A percentile compares a stretch with the other conserved stretches of the same genome.
Conservation (phyloP, 192 early-diverging fungal species). For the Gonapodya prolifera region DNA sequence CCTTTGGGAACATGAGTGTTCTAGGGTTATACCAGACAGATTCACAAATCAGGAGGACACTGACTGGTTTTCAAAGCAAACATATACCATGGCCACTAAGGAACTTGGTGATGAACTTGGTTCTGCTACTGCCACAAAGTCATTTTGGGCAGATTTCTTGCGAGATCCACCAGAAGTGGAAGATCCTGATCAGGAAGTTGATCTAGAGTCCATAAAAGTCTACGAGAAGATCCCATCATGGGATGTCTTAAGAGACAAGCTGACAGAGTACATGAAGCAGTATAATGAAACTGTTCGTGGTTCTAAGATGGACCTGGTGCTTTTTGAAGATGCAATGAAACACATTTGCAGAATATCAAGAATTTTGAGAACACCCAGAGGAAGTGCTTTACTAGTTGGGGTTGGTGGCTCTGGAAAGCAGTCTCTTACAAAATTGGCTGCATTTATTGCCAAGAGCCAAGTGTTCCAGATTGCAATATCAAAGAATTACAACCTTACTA, state of each 20-base stretch:
- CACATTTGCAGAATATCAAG: constrained; percentile 51
- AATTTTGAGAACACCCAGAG: constrained; percentile 45
- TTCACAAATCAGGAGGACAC: constrained; percentile 44
- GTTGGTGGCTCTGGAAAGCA: constrained; percentile 58
- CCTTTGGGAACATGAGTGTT: constrained; percentile 52
- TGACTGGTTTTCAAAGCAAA: constrained; percentile 44
- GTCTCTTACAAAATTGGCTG: constrained; percentile 44
- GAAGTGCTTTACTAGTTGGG: constrained; percentile 46
- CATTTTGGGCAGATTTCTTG: constrained; percentile 44
- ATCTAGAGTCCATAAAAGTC: constrained; percentile 40
- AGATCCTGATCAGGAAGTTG: constrained; percentile 46
- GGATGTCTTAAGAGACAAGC: constrained; percentile 28
- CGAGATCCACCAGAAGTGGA: constrained; percentile 46
- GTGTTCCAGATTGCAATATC: constrained; percentile 53
- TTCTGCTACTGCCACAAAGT: constrained; percentile 23
- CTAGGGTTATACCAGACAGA: constrained; percentile 43
- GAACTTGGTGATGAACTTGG: constrained; percentile 39
- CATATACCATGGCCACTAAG: constrained; percentile 28
- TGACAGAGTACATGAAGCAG: constrained; percentile 48
- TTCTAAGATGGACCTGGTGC: constrained; percentile 51
- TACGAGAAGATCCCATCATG: constrained; percentile 50
- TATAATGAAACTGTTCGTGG: constrained; percentile 46
- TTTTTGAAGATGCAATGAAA: constrained; percentile 55
- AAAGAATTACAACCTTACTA: constrained; percentile 40
- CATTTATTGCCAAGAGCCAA: constrained; percentile 49